phyloP scores from a whole-genome alignment of 208 protist genomes.

The Wallacemonas sp. region DNA sequence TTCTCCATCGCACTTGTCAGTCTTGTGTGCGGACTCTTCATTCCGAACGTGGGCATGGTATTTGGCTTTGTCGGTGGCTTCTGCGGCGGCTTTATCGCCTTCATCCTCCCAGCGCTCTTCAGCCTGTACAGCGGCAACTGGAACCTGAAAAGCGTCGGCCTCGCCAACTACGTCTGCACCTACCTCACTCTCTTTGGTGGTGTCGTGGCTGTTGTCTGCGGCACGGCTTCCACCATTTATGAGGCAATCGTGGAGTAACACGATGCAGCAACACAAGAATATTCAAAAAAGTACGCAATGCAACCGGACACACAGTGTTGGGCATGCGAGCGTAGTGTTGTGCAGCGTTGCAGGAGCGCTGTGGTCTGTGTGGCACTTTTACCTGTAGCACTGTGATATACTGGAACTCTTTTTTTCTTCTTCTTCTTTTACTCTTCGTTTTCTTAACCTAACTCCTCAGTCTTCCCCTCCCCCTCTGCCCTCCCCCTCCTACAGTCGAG shows the following conservation, averaged over 20 bases:
- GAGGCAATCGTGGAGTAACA: slow-evolving; percentile 11
- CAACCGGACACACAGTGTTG: too few species aligned
- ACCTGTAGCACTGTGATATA: neutral
- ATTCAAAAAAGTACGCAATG: neutral
- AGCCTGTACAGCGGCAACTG: slow-evolving; percentile 55
- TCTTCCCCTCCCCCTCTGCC: neutral
- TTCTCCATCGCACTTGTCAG: slow-evolving; percentile 20
- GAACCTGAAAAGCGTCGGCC: slow-evolving; percentile 31
- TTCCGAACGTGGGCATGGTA: slow-evolving; percentile 71
- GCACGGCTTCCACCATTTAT: slow-evolving; percentile 56
- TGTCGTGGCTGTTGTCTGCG: slow-evolving; percentile 59
- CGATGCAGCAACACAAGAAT: neutral
- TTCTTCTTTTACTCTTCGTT: slow-evolving; percentile 19
- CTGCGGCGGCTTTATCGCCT: slow-evolving; percentile 55
- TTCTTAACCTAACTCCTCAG: slow-evolving; percentile 5
- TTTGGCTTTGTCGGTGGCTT: slow-evolving; percentile 64
- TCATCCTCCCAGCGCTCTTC: slow-evolving; percentile 69
- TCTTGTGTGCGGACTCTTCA: slow-evolving; percentile 56
- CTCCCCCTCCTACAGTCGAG: neutral
- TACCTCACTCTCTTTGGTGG: slow-evolving; percentile 51
- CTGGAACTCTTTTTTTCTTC: too few species aligned
- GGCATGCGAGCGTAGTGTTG: neutral
- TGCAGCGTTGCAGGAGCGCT: neutral
- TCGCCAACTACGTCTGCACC: slow-evolving; percentile 41
- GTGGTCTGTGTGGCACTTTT: neutral